These are phyloP conservation scores for Clavariopsis aquatica DNA, from an alignment of 495 filamentous ascomycete genomes.

Conservation along the genomic window DNA sequence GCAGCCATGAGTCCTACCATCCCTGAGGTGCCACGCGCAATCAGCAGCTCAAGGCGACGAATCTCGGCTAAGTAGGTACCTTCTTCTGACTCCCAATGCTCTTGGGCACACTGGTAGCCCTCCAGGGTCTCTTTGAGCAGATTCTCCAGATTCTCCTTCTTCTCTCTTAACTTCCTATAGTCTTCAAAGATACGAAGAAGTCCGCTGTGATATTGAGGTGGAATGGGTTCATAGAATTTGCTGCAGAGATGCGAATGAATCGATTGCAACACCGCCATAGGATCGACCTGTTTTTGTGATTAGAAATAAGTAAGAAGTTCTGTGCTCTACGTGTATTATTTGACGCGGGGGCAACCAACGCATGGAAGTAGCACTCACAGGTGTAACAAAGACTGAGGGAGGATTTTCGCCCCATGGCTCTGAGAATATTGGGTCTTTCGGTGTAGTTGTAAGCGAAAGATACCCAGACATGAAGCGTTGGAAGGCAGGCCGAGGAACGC, in stretches of 20 bases:
- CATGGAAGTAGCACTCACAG: background rate
- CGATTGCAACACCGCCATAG: constrained; percentile 27
- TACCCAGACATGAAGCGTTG: constrained; percentile 36
- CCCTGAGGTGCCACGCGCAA: constrained; percentile 39
- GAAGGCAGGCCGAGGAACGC: constrained; percentile 37
- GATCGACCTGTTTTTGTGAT: constrained; percentile 29
- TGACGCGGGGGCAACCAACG: too few species aligned
- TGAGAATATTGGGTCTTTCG: constrained; percentile 12
- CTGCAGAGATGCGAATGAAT: constrained; percentile 32
- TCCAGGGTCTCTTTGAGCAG: constrained; percentile 24
- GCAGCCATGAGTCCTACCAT: constrained; percentile 41
- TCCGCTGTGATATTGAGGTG: constrained; percentile 37
- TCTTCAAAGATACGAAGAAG: constrained; percentile 43
- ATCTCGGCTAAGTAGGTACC: constrained; percentile 40
- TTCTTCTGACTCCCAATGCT: constrained; percentile 34
- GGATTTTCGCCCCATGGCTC: constrained; percentile 30
- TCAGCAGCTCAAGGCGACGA: constrained; percentile 42
- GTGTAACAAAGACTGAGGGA: constrained; percentile 15
- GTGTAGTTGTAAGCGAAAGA: constrained; percentile 13
- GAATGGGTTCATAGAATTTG: constrained; percentile 31
- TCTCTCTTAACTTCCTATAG: constrained; percentile 36
- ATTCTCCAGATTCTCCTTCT: constrained; percentile 31
- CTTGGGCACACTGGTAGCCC: constrained; percentile 25
- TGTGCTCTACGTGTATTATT: too few species aligned
- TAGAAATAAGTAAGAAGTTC: background rate